Evolutionary conservation across 1,139 yeast species (phyloP).

Genomic region (Sugiyamaella grinbergsii): DNA sequence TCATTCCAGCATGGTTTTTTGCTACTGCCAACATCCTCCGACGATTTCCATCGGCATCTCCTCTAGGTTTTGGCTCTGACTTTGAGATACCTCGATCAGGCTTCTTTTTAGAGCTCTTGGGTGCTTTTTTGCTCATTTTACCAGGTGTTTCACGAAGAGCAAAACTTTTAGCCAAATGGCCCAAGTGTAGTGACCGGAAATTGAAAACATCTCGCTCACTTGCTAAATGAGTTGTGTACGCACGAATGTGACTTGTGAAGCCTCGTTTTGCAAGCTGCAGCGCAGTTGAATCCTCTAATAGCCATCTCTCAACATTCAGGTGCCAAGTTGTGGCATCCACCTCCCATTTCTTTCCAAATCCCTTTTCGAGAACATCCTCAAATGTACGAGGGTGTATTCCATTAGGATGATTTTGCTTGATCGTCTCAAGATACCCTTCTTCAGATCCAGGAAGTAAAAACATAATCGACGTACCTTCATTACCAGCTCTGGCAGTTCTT

Average conservation of each 20-base stretch:
- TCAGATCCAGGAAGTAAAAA: conserved; percentile 87
- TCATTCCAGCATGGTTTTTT: conserved; percentile 62
- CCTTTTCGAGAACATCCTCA: conserved; percentile 53
- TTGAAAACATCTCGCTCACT: conserved; percentile 78
- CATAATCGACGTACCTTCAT: conserved; percentile 69
- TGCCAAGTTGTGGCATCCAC: conserved; percentile 97
- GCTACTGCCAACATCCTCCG: conserved; percentile 83
- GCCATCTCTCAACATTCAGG: conserved; percentile 82
- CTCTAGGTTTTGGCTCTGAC: conserved; percentile 11
- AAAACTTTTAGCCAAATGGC: conserved; percentile 93
- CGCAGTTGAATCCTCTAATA: conserved; percentile 62
- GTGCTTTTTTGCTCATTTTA: conserved; percentile 30
- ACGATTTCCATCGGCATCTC: conserved; percentile 36
- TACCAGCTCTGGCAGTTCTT: conserved; percentile 92
- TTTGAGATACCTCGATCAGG: conserved; percentile 10
- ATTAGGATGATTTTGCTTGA: conserved; percentile 63
- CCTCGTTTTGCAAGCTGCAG: conserved; percentile 76
- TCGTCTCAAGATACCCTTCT: conserved; percentile 71
- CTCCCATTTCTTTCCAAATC: conserved; percentile 81
- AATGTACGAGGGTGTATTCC: conserved; percentile 58
- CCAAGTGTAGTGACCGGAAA: conserved; percentile 79
- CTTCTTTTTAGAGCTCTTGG: conserved; percentile 19
- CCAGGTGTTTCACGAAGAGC: conserved; percentile 95
- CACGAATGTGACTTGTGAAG: conserved; percentile 86
- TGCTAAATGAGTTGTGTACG: conserved; percentile 93